Base-by-base conservation (phyloP, 83 land plant genomes). In the Diphasiastrum complanatum region DNA sequence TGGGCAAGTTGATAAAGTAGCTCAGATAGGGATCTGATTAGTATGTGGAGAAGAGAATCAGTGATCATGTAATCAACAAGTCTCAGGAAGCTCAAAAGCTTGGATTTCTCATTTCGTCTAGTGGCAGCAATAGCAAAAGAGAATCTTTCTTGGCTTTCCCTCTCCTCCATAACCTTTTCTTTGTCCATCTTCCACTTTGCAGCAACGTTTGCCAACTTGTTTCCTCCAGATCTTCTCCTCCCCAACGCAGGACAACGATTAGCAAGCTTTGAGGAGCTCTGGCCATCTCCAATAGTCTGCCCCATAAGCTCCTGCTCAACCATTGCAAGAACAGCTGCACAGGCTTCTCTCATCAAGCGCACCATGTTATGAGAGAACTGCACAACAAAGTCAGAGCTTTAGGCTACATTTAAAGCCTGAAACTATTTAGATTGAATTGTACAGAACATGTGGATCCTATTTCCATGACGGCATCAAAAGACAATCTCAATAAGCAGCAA, bases 101-200 rank as follows among this genome's bases (percentile, higher is more conserved):
- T 64, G 30, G 19, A 18, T 36, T 49, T 64, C 19, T 33, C 67
- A 31, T 64, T 64, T 33, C 67, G 48, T 25, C 50, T 64, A 3
- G 67, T 60, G 0, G 67, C 67, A 22, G 67, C 61, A 16, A 64
- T 64, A 33, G 67, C 67, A 64, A 64, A 64, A 25, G 52, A 31
- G 33, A 49, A 64, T 31, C 67, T 64, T 47, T 64, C 67, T 33
- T 49, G 67, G 35, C 35, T 64, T 30, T 64, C 67, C 67, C 35
- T 64, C 32, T 27, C 67, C 38, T 64, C 67, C 33, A 49, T 49
- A 29, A 30, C 54, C 35, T 51, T 64, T 33, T 64, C 67, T 51
- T 64, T 64, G 32, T 64, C 67, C 33, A 49, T 53, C 33, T 64
- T 64, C 67, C 67, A 64, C 24, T 64, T 64, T 26, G 67, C 67